Percentiles rank a stretch among this genome's conserved stretches.
Conservation (phyloP, 768 basidiomycete genomes). For the Pulveroboletus sp. region DNA sequence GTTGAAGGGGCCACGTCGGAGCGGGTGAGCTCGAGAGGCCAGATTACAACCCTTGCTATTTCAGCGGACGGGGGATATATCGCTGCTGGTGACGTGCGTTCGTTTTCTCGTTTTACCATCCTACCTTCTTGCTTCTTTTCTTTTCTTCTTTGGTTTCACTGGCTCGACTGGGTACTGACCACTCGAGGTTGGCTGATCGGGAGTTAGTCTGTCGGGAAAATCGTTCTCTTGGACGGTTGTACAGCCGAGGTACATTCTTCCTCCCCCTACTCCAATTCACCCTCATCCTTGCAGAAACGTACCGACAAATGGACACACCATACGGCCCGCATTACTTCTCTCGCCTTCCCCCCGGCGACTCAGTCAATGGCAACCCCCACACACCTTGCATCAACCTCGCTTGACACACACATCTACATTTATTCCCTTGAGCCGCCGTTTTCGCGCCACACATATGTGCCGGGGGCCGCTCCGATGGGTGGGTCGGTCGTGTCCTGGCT, state of each 20-base stretch:
- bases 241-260: conserved; percentile 45
- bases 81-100: conserved; percentile 80
- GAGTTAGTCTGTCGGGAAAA: conserved; percentile 70
- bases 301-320: conserved; percentile 86
- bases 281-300: conserved; percentile 40
- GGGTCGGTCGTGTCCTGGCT: conserved; percentile 81
- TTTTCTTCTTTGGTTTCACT: neutral
- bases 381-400: conserved; percentile 80
- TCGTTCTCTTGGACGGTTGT: conserved; percentile 69
- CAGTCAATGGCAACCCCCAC: conserved; percentile 18
- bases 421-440: conserved; percentile 72
- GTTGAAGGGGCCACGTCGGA: conserved; percentile 54
- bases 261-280: neutral
- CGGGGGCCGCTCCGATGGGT: conserved; percentile 83
- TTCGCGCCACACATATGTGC: conserved; percentile 68
- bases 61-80: conserved; percentile 71
- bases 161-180: neutral
- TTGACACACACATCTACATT: conserved; percentile 91
- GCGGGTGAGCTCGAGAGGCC: conserved; percentile 52
- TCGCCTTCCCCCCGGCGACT: conserved; percentile 37
- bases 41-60: conserved; percentile 72
- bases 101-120: neutral
- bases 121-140: neutral
- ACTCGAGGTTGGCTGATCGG: neutral
- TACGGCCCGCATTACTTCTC: conserved; percentile 70